A percentile compares a stretch with the other conserved stretches of the same genome.
Conservation (phyloP, 345 rosid species). For the Sapria himalayana region DNA sequence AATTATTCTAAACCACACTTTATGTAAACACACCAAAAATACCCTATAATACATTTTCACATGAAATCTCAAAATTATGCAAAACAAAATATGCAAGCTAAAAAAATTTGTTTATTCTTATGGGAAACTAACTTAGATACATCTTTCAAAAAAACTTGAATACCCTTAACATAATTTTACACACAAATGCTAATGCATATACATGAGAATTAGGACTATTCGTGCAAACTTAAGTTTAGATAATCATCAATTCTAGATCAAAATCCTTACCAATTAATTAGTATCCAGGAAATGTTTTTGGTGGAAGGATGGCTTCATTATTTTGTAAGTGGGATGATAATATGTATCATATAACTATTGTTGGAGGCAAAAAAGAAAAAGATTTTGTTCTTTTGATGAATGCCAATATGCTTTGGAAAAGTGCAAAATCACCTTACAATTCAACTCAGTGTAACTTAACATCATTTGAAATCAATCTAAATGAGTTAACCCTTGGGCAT, state of each 20-base stretch:
- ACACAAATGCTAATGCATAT: slow-evolving; percentile 90
- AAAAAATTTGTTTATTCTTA: too few species aligned
- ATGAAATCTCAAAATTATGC: too few species aligned
- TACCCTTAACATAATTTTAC: slow-evolving; percentile 60
- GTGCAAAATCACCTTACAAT: slow-evolving; percentile 48
- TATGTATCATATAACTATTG: slow-evolving; percentile 35
- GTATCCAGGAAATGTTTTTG: slow-evolving; percentile 48
- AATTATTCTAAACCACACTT: too few species aligned
- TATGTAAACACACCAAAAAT: too few species aligned
- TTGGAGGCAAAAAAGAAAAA: slow-evolving; percentile 34
- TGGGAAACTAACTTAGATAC: too few species aligned
- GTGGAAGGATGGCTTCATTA: slow-evolving; percentile 48
- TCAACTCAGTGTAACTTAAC: slow-evolving; percentile 83
- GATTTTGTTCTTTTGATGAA: slow-evolving; percentile 29
- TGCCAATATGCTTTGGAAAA: slow-evolving; percentile 63
- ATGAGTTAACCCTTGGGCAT: slow-evolving; percentile 80
- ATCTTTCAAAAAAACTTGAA: too few species aligned
- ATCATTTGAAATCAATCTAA: slow-evolving; percentile 74
- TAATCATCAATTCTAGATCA: slow-evolving; percentile 80
- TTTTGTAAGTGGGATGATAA: slow-evolving; percentile 95
- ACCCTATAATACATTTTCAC: too few species aligned
- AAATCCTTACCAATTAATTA: slow-evolving; percentile 86
- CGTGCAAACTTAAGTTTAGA: slow-evolving; percentile 85
- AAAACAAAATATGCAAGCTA: too few species aligned
- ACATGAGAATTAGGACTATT: slow-evolving; percentile 50